phyloP scores from a whole-genome alignment of 495 filamentous ascomycete genomes.

The Durotheca rogersii region DNA sequence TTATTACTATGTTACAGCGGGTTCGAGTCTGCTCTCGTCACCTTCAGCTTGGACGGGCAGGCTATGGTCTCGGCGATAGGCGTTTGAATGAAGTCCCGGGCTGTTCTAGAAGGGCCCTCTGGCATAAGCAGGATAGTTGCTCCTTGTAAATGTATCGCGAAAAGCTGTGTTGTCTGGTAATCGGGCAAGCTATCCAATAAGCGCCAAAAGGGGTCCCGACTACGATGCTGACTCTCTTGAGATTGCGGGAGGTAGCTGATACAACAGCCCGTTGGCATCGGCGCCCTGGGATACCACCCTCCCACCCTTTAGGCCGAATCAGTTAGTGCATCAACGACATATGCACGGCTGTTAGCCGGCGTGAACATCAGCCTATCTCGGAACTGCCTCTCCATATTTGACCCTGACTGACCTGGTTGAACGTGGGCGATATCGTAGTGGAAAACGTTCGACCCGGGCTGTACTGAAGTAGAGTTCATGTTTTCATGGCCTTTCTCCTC shows the following conservation, averaged over 20 bases:
- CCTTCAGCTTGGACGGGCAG: constrained; percentile 26
- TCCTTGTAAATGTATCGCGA: no score
- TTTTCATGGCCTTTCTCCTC: no score
- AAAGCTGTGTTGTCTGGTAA: constrained; percentile 27
- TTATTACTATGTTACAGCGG: constrained; percentile 29
- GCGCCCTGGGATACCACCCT: constrained; percentile 34
- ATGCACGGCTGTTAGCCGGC: constrained; percentile 35
- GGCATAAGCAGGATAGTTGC: constrained; percentile 26
- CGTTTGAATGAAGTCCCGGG: constrained; percentile 24
- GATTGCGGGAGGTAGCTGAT: constrained; percentile 37
- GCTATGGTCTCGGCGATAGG: constrained; percentile 22
- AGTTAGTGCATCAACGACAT: constrained; percentile 29
- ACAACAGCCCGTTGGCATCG: constrained; percentile 36
- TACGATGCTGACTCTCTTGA: constrained; percentile 6
- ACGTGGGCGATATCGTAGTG: no score
- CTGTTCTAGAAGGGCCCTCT: constrained; percentile 29
- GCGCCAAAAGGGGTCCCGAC: background rate
- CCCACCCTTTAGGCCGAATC: constrained; percentile 34
- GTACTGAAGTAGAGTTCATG: no score
- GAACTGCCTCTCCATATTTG: constrained; percentile 33
- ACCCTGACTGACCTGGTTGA: constrained; percentile 32
- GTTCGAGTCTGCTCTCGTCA: constrained; percentile 31
- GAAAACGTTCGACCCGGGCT: no score
- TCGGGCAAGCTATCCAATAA: constrained; percentile 18
- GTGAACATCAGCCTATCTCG: constrained; percentile 35